Evolutionary conservation across 2,329 filamentous ascomycete species (phyloP).

Genomic region (Penicillium hordei): DNA sequence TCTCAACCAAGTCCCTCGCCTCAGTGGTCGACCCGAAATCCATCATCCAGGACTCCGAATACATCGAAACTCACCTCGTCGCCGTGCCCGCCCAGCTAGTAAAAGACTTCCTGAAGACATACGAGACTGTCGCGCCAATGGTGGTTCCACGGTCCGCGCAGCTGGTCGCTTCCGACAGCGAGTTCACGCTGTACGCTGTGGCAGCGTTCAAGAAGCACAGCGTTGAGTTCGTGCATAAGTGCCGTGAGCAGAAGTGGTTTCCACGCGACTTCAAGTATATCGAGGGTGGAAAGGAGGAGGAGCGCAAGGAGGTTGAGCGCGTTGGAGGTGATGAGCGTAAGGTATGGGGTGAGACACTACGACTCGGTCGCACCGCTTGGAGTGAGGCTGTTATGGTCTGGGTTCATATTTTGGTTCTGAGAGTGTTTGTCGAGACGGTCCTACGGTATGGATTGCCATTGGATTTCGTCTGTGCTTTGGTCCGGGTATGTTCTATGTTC

Average conservation of each 20-base stretch:
- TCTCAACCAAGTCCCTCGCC: constrained; percentile 90
- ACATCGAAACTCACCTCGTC: constrained; percentile 91
- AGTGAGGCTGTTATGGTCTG: constrained; percentile 95
- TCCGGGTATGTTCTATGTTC: constrained; percentile 64
- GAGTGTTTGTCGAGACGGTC: constrained; percentile 98
- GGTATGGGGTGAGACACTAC: constrained; percentile 86
- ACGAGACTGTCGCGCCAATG: constrained; percentile 87
- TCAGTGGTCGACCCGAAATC: constrained; percentile 78
- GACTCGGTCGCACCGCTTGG: constrained; percentile 87
- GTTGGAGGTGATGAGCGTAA: constrained; percentile 83
- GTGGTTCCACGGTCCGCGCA: constrained; percentile 86
- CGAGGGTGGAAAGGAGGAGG: constrained; percentile 84
- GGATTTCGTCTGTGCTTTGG: constrained; percentile 79
- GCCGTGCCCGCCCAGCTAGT: constrained; percentile 76
- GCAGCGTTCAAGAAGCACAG: constrained; percentile 92
- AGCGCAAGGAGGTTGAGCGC: constrained; percentile 80
- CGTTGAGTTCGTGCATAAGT: constrained; percentile 85
- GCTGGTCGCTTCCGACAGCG: constrained; percentile 79
- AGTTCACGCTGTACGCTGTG: constrained; percentile 84
- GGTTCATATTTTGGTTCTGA: constrained; percentile 84
- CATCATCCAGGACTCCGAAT: constrained; percentile 87
- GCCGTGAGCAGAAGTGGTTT: constrained; percentile 89
- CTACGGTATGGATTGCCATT: constrained; percentile 89
- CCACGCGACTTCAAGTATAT: constrained; percentile 92
- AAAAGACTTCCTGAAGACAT: constrained; percentile 85